Percentiles rank a stretch among this genome's conserved stretches.
These are phyloP conservation scores for Pyricularia sp. DNA, from an alignment of 2,329 filamentous ascomycete species.

Conservation along the genomic window DNA sequence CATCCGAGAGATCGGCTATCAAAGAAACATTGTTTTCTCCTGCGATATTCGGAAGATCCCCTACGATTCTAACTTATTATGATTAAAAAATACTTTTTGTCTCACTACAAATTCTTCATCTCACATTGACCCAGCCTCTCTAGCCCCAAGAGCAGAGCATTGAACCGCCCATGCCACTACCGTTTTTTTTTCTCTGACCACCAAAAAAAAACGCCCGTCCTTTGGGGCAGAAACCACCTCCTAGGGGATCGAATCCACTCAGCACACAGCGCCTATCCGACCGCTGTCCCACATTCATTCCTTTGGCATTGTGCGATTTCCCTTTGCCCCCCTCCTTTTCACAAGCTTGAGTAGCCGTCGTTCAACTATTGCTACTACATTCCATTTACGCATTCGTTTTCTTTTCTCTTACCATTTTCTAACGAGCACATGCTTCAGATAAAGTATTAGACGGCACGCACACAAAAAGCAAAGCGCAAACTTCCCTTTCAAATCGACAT, in stretches of 20 bases:
- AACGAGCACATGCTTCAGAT: neutral
- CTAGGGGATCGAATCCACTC: neutral
- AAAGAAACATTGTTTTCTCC: neutral
- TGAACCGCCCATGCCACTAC: neutral
- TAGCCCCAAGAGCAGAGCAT: neutral
- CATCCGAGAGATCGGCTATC: neutral
- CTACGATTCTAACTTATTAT: too few relatives aligned
- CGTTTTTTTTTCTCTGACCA: neutral
- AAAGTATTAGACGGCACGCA: neutral
- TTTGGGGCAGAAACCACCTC: too few relatives aligned
- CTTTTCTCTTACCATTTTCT: neutral
- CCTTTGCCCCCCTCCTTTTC: neutral
- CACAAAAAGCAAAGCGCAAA: neutral
- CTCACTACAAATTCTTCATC: neutral
- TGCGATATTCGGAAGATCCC: neutral
- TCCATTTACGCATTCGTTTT: neutral
- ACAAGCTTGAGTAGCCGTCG: neutral
- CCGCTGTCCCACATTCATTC: neutral
- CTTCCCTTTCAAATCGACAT: neutral
- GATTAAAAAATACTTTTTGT: too few relatives aligned
- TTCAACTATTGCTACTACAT: neutral
- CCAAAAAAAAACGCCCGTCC: neutral
- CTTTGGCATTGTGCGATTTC: constrained; percentile 3
- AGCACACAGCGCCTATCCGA: neutral
- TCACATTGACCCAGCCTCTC: neutral